phyloP scores from a whole-genome alignment of 1,139 yeast genomes.

The Citeromyces siamensis region DNA sequence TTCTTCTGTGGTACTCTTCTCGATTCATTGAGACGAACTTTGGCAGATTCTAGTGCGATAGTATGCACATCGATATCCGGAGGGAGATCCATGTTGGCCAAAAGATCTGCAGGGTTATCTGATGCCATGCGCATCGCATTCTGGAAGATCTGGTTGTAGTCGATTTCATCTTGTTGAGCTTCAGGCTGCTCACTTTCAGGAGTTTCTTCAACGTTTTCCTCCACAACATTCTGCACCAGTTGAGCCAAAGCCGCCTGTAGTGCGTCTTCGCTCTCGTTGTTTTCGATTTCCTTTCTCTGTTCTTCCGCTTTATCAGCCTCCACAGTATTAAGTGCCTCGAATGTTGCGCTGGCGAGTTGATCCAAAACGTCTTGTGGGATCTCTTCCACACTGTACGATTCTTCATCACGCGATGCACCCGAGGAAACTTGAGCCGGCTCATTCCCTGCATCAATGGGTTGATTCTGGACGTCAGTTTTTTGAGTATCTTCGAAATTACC shows the following conservation, averaged over 20 bases:
- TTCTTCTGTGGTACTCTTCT: not conserved
- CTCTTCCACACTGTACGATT: constrained; percentile 6
- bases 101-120: constrained; percentile 47
- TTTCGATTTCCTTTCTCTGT: constrained; percentile 3
- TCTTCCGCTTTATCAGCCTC: not conserved
- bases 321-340: not conserved
- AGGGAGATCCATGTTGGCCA: constrained; percentile 32
- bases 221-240: constrained; percentile 26
- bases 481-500: not conserved
- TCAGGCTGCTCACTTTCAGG: not conserved
- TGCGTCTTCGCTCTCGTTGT: constrained; percentile 9
- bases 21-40: not conserved
- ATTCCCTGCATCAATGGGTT: not conserved
- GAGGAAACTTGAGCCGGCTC: not conserved
- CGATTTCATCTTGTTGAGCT: constrained; percentile 27
- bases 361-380: constrained; percentile 4
- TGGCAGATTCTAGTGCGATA: not conserved
- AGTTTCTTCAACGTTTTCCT: constrained; percentile 9
- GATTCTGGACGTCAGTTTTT: not conserved
- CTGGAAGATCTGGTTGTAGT: constrained; percentile 57
- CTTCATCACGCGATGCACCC: not conserved
- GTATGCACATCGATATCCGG: not conserved
- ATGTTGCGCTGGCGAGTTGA: constrained; percentile 1
- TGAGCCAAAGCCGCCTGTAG: constrained; percentile 23
- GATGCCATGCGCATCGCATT: constrained; percentile 65